A percentile compares a stretch with the other conserved stretches of the same genome.
Conservation (phyloP, 352 stramenopile species). For the Phytophthora sp. region DNA sequence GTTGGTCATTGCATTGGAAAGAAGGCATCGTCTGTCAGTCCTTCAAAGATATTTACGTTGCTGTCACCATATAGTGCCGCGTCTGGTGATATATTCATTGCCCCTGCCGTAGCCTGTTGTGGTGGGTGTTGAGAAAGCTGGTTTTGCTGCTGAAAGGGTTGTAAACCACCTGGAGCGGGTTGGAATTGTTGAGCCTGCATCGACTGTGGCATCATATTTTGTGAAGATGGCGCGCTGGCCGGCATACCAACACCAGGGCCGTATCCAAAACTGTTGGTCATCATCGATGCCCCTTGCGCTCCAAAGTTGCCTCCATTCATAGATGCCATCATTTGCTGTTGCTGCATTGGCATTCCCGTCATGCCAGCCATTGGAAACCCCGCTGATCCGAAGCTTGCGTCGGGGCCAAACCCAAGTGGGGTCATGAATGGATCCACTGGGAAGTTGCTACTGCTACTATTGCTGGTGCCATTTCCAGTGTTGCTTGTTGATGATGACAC, state of each 20-base stretch:
- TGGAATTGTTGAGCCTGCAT: constrained; percentile 35
- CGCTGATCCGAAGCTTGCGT: constrained; percentile 38
- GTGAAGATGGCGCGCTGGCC: constrained; percentile 10
- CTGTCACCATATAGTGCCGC: constrained; percentile 53
- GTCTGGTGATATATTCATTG: constrained; percentile 30
- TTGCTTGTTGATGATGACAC: constrained; percentile 18
- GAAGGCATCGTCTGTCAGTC: constrained; percentile 74
- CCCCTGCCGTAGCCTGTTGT: constrained; percentile 24
- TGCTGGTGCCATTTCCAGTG: constrained; percentile 20
- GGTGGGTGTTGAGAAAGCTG: constrained; percentile 28
- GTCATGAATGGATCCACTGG: constrained; percentile 74
- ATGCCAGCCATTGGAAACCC: constrained; percentile 51
- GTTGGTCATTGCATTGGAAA: constrained; percentile 69
- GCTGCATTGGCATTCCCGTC: constrained; percentile 43
- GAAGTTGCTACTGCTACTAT: constrained; percentile 44
- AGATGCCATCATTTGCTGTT: constrained; percentile 53
- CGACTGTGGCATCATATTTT: constrained; percentile 36
- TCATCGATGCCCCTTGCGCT: constrained; percentile 33
- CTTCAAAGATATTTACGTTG: constrained; percentile 78
- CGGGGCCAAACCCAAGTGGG: constrained; percentile 39
- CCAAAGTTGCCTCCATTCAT: constrained; percentile 52
- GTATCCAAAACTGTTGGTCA: constrained; percentile 55
- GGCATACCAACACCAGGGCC: constrained; percentile 29
- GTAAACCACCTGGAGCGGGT: constrained; percentile 10
- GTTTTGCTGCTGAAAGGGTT: constrained; percentile 37